phyloP scores from a whole-genome alignment of 176 grass and related monocot genomes.

The Oryza meridionalis region DNA sequence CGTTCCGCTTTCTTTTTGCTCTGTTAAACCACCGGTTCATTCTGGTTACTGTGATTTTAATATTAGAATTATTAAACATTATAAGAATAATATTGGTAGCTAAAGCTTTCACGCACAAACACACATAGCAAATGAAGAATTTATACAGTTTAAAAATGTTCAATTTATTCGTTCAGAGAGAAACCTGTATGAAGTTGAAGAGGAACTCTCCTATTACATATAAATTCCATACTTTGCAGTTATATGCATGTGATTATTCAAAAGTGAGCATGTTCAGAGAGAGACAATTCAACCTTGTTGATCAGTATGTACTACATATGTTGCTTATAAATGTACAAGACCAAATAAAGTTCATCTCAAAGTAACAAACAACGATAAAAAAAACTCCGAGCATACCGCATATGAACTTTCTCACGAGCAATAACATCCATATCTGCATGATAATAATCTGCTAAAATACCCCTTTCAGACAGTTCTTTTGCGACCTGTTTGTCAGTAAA shows the following conservation, averaged over 20 bases:
- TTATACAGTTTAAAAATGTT: background rate
- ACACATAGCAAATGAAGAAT: too few species aligned
- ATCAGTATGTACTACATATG: background rate
- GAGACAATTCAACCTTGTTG: background rate
- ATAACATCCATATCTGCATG: constrained; percentile 93
- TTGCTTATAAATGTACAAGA: background rate
- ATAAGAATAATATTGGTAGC: too few species aligned
- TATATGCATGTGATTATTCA: background rate
- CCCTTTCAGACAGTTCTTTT: constrained; percentile 72
- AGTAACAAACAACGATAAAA: background rate
- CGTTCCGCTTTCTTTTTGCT: background rate
- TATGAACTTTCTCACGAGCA: constrained; percentile 84
- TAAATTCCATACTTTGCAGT: constrained; percentile 3
- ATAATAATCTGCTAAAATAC: constrained; percentile 91
- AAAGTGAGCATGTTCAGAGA: background rate
- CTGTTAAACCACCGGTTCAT: too few species aligned
- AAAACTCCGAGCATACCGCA: constrained; percentile 46
- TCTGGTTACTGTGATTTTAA: too few species aligned
- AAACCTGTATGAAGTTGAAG: constrained; percentile 21
- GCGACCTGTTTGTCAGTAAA: constrained; percentile 61
- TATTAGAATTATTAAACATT: too few species aligned
- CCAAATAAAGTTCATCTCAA: background rate
- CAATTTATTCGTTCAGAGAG: background rate
- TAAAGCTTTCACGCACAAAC: too few species aligned
- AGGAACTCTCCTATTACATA: background rate